Percentiles rank a stretch among this genome's conserved stretches.
phyloP scores from a whole-genome alignment of 176 grass and related monocot genomes.

The Ananas comosus region DNA sequence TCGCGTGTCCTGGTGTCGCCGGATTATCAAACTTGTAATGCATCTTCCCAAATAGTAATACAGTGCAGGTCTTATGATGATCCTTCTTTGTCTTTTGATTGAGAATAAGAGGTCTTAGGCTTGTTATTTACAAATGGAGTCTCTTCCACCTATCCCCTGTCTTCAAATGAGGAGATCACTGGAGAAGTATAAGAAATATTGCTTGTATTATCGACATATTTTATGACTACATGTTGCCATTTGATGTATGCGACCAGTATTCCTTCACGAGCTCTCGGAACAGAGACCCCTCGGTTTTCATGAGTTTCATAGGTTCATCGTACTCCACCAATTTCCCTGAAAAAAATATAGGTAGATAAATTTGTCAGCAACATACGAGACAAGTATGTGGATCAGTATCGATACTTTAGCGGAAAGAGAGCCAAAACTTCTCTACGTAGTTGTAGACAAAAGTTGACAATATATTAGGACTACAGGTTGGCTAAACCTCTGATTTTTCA shows the following conservation, averaged over 20 bases:
- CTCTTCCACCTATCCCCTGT: neutral
- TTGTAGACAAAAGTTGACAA: too few species aligned
- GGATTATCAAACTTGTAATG: neutral
- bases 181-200: neutral
- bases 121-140: neutral
- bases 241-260: constrained; percentile 60
- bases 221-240: constrained; percentile 20
- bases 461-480: too few species aligned
- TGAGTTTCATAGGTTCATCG: constrained; percentile 57
- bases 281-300: constrained; percentile 65
- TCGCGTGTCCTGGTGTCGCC: neutral
- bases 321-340: constrained; percentile 59
- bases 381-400: too few species aligned
- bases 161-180: neutral
- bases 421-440: too few species aligned
- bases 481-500: too few species aligned
- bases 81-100: neutral
- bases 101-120: neutral
- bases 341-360: constrained; percentile 3
- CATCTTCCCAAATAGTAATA: neutral
- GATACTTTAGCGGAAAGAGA: too few species aligned
- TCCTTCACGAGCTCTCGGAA: constrained; percentile 51
- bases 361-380: neutral
- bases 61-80: neutral
- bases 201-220: neutral